phyloP scores from a whole-genome alignment of 1,284 basidiomycete species.

The Rhodotorula sp. region DNA sequence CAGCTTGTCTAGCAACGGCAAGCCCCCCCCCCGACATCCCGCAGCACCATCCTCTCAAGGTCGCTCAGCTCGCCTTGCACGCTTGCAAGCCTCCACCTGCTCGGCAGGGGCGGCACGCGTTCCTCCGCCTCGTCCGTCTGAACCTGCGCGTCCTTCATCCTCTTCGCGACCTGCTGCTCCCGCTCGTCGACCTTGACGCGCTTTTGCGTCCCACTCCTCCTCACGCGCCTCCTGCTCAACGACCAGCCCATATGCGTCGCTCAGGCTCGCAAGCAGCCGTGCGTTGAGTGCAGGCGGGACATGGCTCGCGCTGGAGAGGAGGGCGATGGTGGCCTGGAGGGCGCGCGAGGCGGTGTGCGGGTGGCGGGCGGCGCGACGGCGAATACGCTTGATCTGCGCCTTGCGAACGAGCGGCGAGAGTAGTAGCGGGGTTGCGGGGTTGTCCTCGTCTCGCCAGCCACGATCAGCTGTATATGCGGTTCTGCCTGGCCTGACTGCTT shows the following conservation, averaged over 20 bases:
- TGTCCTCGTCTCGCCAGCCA: no score
- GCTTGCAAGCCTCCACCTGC: not conserved
- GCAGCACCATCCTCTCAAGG: not conserved
- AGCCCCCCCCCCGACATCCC: slow-evolving; percentile 2
- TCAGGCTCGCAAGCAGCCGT: not conserved
- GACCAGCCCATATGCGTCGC: not conserved
- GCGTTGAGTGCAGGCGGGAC: not conserved
- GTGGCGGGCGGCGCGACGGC: no score
- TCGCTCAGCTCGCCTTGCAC: not conserved
- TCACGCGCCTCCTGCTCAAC: not conserved
- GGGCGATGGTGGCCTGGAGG: not conserved
- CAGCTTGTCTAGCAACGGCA: slow-evolving; percentile 3
- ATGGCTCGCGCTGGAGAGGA: not conserved
- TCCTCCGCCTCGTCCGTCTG: not conserved
- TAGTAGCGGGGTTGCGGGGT: no score
- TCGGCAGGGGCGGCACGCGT: not conserved
- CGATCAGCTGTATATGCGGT: no score
- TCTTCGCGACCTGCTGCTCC: no score
- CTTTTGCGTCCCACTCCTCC: not conserved
- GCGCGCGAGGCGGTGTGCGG: not conserved
- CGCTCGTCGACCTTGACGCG: not conserved
- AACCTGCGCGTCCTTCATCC: no score
- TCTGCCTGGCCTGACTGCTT: no score
- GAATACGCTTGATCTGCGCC: not conserved
- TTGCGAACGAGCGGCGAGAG: not conserved